Conservation (phyloP, 768 basidiomycete genomes). For the Royoungia palumana region DNA sequence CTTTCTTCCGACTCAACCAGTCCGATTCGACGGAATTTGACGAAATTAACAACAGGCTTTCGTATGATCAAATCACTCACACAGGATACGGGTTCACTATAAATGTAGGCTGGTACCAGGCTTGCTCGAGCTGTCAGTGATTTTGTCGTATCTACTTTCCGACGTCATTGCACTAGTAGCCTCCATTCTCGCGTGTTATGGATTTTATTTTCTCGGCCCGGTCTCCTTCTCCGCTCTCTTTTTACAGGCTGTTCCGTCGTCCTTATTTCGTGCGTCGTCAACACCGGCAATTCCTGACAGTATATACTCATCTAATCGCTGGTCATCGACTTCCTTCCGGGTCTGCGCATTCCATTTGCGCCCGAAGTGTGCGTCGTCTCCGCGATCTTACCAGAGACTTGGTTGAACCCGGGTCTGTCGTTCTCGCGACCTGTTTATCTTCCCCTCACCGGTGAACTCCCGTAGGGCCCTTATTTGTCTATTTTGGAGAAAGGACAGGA, state of each 20-base stretch:
- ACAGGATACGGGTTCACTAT: no score
- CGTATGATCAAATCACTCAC: no score
- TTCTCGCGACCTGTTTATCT: neutral
- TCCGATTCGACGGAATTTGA: no score
- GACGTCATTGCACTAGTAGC: no score
- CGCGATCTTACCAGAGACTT: constrained; percentile 14
- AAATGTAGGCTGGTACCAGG: no score
- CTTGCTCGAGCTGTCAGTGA: no score
- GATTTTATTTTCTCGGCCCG: no score
- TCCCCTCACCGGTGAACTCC: neutral
- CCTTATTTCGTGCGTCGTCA: constrained; percentile 9
- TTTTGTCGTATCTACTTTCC: no score
- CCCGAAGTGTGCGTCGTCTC: constrained; percentile 10
- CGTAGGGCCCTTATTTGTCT: constrained; percentile 16
- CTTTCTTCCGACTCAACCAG: no score
- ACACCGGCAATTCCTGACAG: no score
- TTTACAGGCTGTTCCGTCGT: constrained; percentile 1
- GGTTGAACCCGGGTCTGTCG: constrained; percentile 19
- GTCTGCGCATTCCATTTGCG: constrained; percentile 19
- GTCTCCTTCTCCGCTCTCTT: constrained; percentile 7
- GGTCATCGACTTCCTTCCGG: constrained; percentile 18
- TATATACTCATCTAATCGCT: neutral
- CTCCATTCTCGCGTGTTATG: no score
- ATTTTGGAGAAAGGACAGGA: constrained; percentile 23
- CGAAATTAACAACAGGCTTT: no score